Base-by-base conservation (phyloP, 805 yeast species). In the Metschnikowia aberdeeniae region DNA sequence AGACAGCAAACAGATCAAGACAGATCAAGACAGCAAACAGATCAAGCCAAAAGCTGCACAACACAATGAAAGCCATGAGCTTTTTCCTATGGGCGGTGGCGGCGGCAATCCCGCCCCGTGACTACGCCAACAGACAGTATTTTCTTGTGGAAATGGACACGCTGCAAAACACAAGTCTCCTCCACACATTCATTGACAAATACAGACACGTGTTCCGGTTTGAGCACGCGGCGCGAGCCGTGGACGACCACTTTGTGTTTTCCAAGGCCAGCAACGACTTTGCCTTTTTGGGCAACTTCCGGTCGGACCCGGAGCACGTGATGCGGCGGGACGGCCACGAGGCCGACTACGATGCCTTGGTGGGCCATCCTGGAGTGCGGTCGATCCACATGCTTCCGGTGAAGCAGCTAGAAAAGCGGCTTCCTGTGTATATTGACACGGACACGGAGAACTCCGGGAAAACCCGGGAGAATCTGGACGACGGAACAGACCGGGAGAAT, bases 211-310 rank as follows among this genome's bases (percentile, higher is more conserved):
- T 53, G 6, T 70, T 61, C 52, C 46, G 48, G 19, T 86, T 67
- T 56, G 95, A 88, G 60, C 87, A 86, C 59, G 76, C 70, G 20
- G 78, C 81, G 3, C 72, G 82, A 31, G 85, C 84, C 0, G 59
- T 81, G 19, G 80, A 77, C 19, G 70, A 80, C 49, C 83, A 82
- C 59, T 80, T 76, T 59, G 84, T 88, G 11, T 84, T 87, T 55
- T 84, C 92, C 7, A 60, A 77, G 24, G 51, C 62, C 28, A 76
- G 5, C n/a, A 24, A 44, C 52, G 9, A 72, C 70, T 47, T 55
- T 62, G 4, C 66, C 22, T 55, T 56, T 29, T 55, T 75, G 51
- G 74, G 75, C 4, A 70, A 68, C 47, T 58, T 51, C 43, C 60
- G 63, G 39, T 59, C 70, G 13, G 60, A 68, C 45, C 47, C 58